Evolutionary conservation across 2,329 filamentous ascomycete species (phyloP).

Genomic region (Colletotrichum aenigma): DNA sequence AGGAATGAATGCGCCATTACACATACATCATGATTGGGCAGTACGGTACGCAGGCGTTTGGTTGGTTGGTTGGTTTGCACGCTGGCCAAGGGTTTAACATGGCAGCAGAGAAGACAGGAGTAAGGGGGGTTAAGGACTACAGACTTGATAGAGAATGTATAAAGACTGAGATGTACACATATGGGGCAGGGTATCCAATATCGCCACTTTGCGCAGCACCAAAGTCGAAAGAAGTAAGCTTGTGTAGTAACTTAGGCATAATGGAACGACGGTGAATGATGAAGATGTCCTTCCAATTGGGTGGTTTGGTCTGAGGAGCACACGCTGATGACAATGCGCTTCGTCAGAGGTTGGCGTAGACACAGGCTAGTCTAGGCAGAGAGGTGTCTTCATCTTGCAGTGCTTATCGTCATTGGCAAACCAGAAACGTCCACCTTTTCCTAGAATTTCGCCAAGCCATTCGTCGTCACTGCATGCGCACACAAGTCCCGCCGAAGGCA

Average conservation of each 20-base stretch:
- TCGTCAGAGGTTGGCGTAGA: neutral
- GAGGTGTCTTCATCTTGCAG: neutral
- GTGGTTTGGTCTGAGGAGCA: neutral
- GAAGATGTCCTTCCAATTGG: neutral
- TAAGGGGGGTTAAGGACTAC: neutral
- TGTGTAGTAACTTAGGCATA: neutral
- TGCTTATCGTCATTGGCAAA: neutral
- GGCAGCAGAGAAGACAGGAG: conserved; percentile 1
- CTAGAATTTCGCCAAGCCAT: neutral
- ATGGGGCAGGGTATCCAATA: neutral
- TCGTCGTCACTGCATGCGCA: neutral
- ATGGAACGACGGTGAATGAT: neutral
- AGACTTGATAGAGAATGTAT: conserved; percentile 18
- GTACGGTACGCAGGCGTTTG: conserved; percentile 1
- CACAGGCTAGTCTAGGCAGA: neutral
- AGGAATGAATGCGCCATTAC: neutral
- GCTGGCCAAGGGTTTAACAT: neutral
- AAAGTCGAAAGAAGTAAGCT: neutral
- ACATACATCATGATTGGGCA: neutral
- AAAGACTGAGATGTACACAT: conserved; percentile 12
- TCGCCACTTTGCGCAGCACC: neutral
- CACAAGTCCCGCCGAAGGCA: neutral
- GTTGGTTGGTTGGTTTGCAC: neutral
- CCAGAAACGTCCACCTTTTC: neutral
- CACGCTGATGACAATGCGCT: neutral